Conservation (phyloP, 768 basidiomycete genomes). For the Strobilomyces confusus region DNA sequence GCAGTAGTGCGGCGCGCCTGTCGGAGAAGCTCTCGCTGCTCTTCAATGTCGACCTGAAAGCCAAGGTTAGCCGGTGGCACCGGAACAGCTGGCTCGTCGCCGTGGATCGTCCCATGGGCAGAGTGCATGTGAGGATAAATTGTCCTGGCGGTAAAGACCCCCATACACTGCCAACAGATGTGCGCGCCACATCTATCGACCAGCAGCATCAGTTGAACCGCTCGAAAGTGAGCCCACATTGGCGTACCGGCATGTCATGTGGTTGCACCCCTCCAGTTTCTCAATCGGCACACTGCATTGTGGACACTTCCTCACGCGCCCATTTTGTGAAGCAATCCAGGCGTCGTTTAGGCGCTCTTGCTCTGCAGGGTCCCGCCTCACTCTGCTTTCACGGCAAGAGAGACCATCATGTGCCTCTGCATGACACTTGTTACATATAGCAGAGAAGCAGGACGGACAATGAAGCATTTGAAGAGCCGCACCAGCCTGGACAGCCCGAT, state of each 20-base stretch:
- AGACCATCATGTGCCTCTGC: conserved; percentile 59
- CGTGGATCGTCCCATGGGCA: conserved; percentile 31
- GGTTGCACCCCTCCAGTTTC: conserved; percentile 71
- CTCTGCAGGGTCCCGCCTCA: conserved; percentile 37
- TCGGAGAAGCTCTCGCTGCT: conserved; percentile 19
- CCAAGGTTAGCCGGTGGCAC: conserved; percentile 9
- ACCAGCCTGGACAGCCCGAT: conserved; percentile 47
- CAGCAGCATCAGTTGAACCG: not conserved
- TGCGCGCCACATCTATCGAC: conserved; percentile 59
- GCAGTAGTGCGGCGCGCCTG: too few species aligned
- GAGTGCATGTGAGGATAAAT: conserved; percentile 39
- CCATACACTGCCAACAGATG: conserved; percentile 68
- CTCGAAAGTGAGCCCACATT: not conserved
- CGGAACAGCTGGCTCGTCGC: conserved; percentile 3
- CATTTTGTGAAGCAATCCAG: conserved; percentile 55
- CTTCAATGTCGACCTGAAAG: conserved; percentile 14
- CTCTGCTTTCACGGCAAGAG: conserved; percentile 45
- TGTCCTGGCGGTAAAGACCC: conserved; percentile 29
- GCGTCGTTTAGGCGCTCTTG: conserved; percentile 48
- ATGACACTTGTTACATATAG: conserved; percentile 63
- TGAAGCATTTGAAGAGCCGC: conserved; percentile 38
- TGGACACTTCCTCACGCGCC: conserved; percentile 67
- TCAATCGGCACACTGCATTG: conserved; percentile 67
- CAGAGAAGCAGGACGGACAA: conserved; percentile 64
- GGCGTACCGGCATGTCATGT: conserved; percentile 57